Conservation (phyloP, 306 rosid species). For the Medicago arabica region DNA sequence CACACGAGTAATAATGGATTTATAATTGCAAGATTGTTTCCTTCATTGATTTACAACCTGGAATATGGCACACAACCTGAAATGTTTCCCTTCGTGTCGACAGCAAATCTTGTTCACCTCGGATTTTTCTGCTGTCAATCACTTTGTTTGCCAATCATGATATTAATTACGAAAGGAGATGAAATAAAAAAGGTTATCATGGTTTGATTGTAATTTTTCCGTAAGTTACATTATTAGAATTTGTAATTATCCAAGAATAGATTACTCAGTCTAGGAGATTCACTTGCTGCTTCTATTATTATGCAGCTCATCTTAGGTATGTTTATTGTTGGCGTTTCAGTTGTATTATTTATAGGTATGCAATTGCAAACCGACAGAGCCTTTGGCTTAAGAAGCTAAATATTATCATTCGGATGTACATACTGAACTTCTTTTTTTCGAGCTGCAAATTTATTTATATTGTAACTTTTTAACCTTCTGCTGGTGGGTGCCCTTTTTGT, state of each 20-base stretch:
- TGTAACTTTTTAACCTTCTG: background rate
- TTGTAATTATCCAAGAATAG: conserved; percentile 39
- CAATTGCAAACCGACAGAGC: conserved; percentile 27
- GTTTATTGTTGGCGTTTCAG: background rate
- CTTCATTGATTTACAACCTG: conserved; percentile 13
- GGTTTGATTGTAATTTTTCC: conserved; percentile 10
- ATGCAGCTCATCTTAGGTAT: conserved; percentile 29
- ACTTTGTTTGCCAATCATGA: conserved; percentile 21
- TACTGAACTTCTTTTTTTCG: background rate
- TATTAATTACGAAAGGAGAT: background rate
- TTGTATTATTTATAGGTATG: conserved; percentile 39
- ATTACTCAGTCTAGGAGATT: conserved; percentile 11
- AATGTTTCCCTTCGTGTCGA: conserved; percentile 29
- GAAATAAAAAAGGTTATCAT: conserved; percentile 1
- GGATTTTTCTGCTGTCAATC: conserved; percentile 3
- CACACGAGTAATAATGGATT: conserved; percentile 49
- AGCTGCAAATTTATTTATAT: background rate
- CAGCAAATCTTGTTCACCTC: conserved; percentile 34
- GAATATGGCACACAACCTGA: conserved; percentile 16
- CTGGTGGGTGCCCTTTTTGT: background rate
- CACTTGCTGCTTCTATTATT: conserved; percentile 35
- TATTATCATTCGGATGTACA: conserved; percentile 19
- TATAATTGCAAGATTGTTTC: conserved; percentile 26
- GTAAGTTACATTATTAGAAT: conserved; percentile 6
- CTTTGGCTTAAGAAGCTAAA: conserved; percentile 15